phyloP scores from a whole-genome alignment of 2,329 filamentous ascomycete genomes.

The Claviceps capensis region DNA sequence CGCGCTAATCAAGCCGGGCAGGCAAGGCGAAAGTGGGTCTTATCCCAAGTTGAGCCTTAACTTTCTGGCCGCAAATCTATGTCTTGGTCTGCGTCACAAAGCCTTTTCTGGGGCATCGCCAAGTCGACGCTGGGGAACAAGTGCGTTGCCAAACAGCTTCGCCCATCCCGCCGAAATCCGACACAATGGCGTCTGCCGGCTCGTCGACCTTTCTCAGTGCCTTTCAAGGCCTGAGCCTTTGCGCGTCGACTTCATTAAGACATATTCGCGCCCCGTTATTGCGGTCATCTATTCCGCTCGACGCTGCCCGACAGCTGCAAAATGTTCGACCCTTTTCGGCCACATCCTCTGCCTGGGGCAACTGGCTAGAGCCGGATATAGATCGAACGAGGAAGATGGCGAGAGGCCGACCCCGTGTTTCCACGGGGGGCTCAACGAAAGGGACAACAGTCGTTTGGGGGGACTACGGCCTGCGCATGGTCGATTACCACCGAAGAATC shows the following conservation, averaged over 20 bases:
- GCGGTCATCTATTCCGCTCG: constrained; percentile 15
- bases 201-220: constrained; percentile 34
- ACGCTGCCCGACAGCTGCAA: constrained; percentile 23
- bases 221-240: constrained; percentile 36
- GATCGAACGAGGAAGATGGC: constrained; percentile 75
- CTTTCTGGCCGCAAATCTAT: constrained; percentile 12
- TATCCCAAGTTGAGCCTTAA: constrained; percentile 7
- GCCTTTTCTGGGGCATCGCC: background rate
- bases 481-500: constrained; percentile 83
- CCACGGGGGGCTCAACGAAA: constrained; percentile 79
- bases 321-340: constrained; percentile 59
- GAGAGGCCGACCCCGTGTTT: constrained; percentile 77
- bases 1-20: background rate
- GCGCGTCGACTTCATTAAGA: constrained; percentile 24
- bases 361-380: constrained; percentile 71
- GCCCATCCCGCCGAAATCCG: constrained; percentile 2
- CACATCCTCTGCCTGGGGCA: constrained; percentile 43
- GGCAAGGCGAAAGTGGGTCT: too few species aligned
- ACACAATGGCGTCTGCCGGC: constrained; percentile 32
- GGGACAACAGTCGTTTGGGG: constrained; percentile 95
- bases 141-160: background rate
- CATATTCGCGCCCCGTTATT: constrained; percentile 21
- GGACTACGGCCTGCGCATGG: constrained; percentile 88
- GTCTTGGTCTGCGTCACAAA: background rate
- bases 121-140: too few species aligned